These are phyloP conservation scores for Casuarina equisetifolia DNA, from an alignment of 306 rosid genomes.

Conservation along the genomic window DNA sequence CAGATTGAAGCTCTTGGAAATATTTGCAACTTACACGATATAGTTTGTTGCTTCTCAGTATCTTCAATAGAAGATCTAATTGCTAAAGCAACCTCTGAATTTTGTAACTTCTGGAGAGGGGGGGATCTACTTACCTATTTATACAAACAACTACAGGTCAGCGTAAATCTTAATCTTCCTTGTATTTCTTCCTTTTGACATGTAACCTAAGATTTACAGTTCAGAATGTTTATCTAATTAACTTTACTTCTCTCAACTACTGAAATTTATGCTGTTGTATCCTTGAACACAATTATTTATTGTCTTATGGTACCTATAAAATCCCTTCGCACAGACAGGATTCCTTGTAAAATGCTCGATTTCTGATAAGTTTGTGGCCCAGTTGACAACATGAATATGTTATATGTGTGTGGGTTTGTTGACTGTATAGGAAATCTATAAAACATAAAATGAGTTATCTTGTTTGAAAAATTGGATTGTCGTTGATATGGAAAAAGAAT, in stretches of 20 bases:
- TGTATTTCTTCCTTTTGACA: slow-evolving; percentile 22
- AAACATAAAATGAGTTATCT: no score
- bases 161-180: slow-evolving; percentile 20
- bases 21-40: slow-evolving; percentile 57
- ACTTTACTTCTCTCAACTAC: background rate
- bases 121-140: slow-evolving; percentile 76
- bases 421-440: no score
- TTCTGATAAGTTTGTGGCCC: background rate
- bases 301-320: background rate
- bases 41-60: slow-evolving; percentile 43
- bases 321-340: background rate
- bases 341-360: background rate
- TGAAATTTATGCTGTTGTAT: background rate
- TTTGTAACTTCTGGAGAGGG: slow-evolving; percentile 65
- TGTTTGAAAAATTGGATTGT: no score
- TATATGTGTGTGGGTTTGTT: no score
- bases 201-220: background rate
- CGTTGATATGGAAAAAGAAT: no score
- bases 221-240: background rate
- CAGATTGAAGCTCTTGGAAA: slow-evolving; percentile 72
- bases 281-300: background rate
- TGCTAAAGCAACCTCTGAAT: slow-evolving; percentile 47
- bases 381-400: no score
- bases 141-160: slow-evolving; percentile 77
- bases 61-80: slow-evolving; percentile 51